Evolutionary conservation across 768 basidiomycete species (phyloP).

Genomic region (Boletus barrowsii): DNA sequence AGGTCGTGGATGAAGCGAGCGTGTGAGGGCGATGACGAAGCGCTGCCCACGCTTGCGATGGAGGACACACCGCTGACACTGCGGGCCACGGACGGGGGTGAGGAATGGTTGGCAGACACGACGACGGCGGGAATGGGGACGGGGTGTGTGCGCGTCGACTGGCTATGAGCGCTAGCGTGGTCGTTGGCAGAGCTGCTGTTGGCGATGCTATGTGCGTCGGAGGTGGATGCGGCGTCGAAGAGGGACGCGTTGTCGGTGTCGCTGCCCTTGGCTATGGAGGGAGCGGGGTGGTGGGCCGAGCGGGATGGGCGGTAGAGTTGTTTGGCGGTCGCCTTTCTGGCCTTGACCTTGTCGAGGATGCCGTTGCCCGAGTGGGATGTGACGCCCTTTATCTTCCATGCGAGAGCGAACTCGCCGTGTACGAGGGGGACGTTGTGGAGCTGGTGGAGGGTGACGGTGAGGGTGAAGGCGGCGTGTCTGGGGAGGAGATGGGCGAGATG

Average conservation of each 20-base stretch:
- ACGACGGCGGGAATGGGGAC: slow-evolving; percentile 26
- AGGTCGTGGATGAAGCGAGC: slow-evolving; percentile 1
- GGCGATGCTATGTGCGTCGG: slow-evolving; percentile 28
- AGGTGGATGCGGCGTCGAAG: slow-evolving; percentile 22
- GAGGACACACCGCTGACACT: slow-evolving; percentile 25
- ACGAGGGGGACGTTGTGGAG: slow-evolving; percentile 71
- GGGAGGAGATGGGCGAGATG: slow-evolving; percentile 62
- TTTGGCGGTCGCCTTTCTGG: slow-evolving; percentile 16
- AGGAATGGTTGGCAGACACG: slow-evolving; percentile 22
- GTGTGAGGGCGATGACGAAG: slow-evolving; percentile 18
- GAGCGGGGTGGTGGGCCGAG: not conserved
- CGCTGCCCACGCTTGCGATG: slow-evolving; percentile 17
- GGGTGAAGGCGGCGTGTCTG: slow-evolving; percentile 63
- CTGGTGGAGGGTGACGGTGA: slow-evolving; percentile 59
- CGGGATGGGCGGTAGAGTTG: not conserved
- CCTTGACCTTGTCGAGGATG: slow-evolving; percentile 41
- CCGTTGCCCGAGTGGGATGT: slow-evolving; percentile 39
- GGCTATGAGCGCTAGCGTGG: slow-evolving; percentile 1
- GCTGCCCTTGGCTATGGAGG: slow-evolving; percentile 12
- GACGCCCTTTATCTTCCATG: slow-evolving; percentile 70
- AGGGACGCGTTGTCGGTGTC: slow-evolving; percentile 27
- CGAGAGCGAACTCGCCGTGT: slow-evolving; percentile 63
- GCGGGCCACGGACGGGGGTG: slow-evolving; percentile 7
- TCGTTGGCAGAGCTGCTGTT: slow-evolving; percentile 28
- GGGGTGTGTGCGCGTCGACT: not conserved